Percentiles rank a stretch among this genome's conserved stretches.
phyloP scores from a whole-genome alignment of 2,329 filamentous ascomycete genomes.

The Thielaviopsis euricoi region DNA sequence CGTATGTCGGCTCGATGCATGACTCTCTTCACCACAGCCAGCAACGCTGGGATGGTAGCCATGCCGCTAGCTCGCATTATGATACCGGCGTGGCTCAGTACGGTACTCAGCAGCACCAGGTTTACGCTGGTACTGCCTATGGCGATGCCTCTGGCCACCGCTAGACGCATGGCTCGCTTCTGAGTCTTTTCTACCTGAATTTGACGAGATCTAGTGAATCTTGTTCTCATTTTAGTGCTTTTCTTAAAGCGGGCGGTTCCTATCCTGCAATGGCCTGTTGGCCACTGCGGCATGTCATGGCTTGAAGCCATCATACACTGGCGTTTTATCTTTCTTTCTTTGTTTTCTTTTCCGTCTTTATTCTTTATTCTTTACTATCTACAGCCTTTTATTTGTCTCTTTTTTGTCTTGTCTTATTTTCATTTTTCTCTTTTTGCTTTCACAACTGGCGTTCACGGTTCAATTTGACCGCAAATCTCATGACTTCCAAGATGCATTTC shows the following conservation, averaged over 20 bases:
- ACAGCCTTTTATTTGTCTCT: not conserved
- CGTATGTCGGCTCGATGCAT: conserved; percentile 21
- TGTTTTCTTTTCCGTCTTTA: not conserved
- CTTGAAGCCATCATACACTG: not conserved
- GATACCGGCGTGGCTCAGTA: conserved; percentile 25
- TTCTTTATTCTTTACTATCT: not conserved
- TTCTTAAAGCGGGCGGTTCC: not conserved
- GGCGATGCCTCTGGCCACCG: conserved; percentile 23
- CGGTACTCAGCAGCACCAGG: conserved; percentile 18
- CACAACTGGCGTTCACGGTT: not conserved
- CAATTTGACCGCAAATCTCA: not conserved
- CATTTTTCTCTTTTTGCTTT: not conserved
- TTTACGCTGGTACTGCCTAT: conserved; percentile 28
- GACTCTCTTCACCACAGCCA: conserved; percentile 24
- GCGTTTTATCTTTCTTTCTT: conserved; percentile 1
- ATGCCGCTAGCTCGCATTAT: conserved; percentile 20
- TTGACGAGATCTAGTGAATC: no score
- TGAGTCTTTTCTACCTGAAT: no score
- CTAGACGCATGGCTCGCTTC: no score
- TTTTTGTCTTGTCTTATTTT: not conserved
- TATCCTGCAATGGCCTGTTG: not conserved
- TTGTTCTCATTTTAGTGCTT: not conserved
- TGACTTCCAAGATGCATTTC: no score
- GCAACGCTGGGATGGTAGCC: conserved; percentile 25
- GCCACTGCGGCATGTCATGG: not conserved